Percentiles rank a stretch among this genome's conserved stretches.
These are phyloP conservation scores for Suillus fuscotomentosus DNA, from an alignment of 768 basidiomycete genomes.

Conservation along the genomic window DNA sequence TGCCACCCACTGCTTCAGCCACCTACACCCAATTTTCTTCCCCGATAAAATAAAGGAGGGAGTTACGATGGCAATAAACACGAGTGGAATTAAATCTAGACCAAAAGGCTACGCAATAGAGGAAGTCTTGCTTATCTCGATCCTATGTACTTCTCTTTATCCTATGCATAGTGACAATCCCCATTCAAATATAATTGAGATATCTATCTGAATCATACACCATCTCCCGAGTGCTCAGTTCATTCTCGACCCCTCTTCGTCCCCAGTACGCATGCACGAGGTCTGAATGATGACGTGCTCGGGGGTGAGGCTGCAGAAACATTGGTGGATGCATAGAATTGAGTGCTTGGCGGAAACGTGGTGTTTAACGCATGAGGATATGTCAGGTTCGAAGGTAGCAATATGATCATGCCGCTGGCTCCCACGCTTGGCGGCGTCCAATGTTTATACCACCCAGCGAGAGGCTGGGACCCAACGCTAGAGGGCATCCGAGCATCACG, in stretches of 20 bases:
- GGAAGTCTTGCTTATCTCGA: too few species aligned
- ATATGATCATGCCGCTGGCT: not conserved
- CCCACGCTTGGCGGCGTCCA: not conserved
- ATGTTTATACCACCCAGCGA: not conserved
- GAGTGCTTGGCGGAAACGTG: not conserved
- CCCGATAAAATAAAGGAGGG: too few species aligned
- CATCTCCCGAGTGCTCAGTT: too few species aligned
- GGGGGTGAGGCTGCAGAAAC: not conserved
- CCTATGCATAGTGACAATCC: slow-evolving; percentile 15
- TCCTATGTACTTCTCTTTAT: too few species aligned
- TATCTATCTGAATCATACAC: not conserved
- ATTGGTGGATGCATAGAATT: not conserved
- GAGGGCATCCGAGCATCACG: not conserved
- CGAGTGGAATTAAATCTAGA: too few species aligned
- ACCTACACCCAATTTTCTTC: slow-evolving; percentile 26
- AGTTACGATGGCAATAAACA: too few species aligned
- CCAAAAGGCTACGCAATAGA: too few species aligned
- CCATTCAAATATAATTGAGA: slow-evolving; percentile 1
- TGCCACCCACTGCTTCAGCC: slow-evolving; percentile 15
- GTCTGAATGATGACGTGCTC: not conserved
- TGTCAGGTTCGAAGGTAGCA: not conserved
- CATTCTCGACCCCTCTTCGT: not conserved
- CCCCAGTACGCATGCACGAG: not conserved
- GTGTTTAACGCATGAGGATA: not conserved
- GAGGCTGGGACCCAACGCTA: not conserved